Base-by-base conservation (phyloP, 139 green algal genomes). In the Chlamydomonas sp. region DNA sequence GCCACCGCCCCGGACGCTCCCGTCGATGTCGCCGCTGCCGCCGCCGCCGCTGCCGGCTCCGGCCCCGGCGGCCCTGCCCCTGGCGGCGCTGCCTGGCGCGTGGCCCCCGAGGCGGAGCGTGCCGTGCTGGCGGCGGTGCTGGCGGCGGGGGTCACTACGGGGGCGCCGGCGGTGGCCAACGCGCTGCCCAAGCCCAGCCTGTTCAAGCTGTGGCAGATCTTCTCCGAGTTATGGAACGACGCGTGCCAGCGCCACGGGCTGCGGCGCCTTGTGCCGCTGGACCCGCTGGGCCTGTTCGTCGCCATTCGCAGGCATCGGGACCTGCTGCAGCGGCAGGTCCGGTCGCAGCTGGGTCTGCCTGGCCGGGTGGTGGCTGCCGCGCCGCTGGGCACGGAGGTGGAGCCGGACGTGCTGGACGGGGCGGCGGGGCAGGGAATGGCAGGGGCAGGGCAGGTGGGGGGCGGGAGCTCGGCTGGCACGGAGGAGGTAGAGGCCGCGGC, bases 201-300 rank as follows among this genome's bases (percentile, higher is more conserved):
- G 57, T 90, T 88, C 60, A 80, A 80, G 57, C 76, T 92, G 6
- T 92, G 89, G 89, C 85, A 89, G 63, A 17, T 88, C 0, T 85
- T 92, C 59, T 90, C 90, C 85, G 89, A 92, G 77, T 72, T 92
- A 1, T 92, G 89, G 89, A 92, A 92, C 61, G 89, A 92, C 58
- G 85, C 89, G 20, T 88, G 85, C 18, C 73, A 63, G 49, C 79
- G 89, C 31, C 85, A 92, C 78, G 84, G 84, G 63, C 77, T 88
- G 85, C 80, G 66, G 69, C 83, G 88, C 79, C 63, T 93, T 64
- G 67, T 93, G 0, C 90, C 90, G 17, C 58, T 93, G 64, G 90
- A 93, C 58, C 90, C 90, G 15, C 15, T 93, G 60, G 86, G 90
- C 1, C 72, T 93, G 59, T 89, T 89, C 78, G 69, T 93, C 2